Evolutionary conservation across 495 filamentous ascomycete species (phyloP), one percentile per base, ranked within the genome.

Genomic region (Penicillium riverlandense): DNA sequence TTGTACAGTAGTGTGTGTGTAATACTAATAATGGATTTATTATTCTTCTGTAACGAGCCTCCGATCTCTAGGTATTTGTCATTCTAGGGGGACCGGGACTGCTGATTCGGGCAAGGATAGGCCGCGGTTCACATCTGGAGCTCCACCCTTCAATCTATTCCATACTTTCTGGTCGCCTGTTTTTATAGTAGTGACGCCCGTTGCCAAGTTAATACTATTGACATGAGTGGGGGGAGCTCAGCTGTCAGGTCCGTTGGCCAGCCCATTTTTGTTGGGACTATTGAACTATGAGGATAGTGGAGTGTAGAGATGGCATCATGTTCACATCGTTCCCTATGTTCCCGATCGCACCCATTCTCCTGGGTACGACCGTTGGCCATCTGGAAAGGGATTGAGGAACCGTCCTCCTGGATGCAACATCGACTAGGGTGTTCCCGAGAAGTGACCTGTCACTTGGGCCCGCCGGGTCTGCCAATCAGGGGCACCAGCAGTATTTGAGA

Each of bases 401-500:
- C 53, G 46, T 37, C 50, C 15, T 49, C 43, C 41, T 57, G 53
- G 53, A 53, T 60, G 56, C 54, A 53, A 59, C 47, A 52, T 59
- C 45, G 52, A 53, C 54, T 57, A 57, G 50, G 52, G 44, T 52
- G 31, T 46, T 44, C 46, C 45, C 39, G 45, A 48, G 38, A 48
- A 37, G 41, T 11, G 45, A 48, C 39, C 45, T 43, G 45, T 48
- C 45, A 48, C 36, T 32, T 37, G 42, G 48, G 44, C 33, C 43
- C 30, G 40, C 35, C 49, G 44, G 45, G 41, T 35, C 49, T 54
- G 44, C 63, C 63, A 65, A 67, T 67, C 57, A 69, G 41, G 41
- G 35, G 22, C 32, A 43, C 50, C 43, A 52, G 15, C 61, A 57
- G 59, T 63, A 67, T 69, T 69, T 67, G 63, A 67, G 58, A 67